Base-by-base conservation (phyloP, 169 alveolate species). In the Plasmodium blacklocki region DNA sequence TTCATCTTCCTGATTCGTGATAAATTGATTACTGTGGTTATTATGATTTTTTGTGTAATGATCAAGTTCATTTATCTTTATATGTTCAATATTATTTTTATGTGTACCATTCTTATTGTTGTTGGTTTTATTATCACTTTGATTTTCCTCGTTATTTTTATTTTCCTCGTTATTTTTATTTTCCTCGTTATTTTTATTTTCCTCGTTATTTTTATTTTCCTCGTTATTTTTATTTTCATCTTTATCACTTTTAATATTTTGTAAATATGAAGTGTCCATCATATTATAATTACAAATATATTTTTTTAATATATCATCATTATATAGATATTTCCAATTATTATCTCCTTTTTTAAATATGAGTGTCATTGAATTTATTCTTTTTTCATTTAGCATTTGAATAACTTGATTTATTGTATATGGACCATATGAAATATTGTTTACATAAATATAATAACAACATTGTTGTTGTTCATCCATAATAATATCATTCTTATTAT, bases 311-410 rank as follows among this genome's bases (percentile, higher is more conserved):
- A 60, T 72, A 19, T 86, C 88, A 72, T 86, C 86, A 54, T 86
- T 86, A 74, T 47, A 59, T 14, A 86, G 43, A 86, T 71, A 86
- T 32, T 86, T 86, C 92, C 92, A 86, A 64, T 86, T 86, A 45
- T 21, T 64, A 11, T 86, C 92, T 21, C 92, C 92, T 19, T 72
- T 86, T 86, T 72, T 86, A 72, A 59, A 86, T 54, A 86, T 67
- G 26, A 32, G 9, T 18, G 92, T 71, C 92, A 86, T 86, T 47
- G 62, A 43, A 26, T 86, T 86, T 59, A 86, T 71, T 86, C 86
- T 86, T 29, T 72, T 71, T 71, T 71, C 75, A 71, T 63, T 86
- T 78, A 86, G 73, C 23, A 86, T 66, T 60, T 71, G 23, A n/a
- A 71, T 71, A 39, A 86, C 49, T 62, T 86, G 78, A 23, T 86